Percentiles rank a stretch among this genome's conserved stretches.
These are phyloP conservation scores for Pythium rishiriense DNA, from an alignment of 352 stramenopile genomes.

Conservation along the genomic window DNA sequence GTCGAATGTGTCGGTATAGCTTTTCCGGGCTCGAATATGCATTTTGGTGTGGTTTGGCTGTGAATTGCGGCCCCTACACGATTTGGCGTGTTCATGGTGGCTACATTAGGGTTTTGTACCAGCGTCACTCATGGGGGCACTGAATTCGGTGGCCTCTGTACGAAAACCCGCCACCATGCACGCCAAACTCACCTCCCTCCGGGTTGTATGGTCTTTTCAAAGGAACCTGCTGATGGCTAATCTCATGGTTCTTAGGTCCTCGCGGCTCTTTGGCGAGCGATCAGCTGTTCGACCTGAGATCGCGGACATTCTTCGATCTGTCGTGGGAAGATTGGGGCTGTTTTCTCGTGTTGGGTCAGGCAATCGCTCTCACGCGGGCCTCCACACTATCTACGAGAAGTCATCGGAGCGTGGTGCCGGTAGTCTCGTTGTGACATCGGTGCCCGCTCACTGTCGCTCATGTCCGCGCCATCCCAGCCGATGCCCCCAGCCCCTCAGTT, in stretches of 20 bases:
- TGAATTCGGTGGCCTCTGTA: neutral
- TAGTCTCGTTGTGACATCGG: neutral
- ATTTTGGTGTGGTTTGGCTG: slow-evolving; percentile 24
- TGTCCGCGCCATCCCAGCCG: slow-evolving; percentile 66
- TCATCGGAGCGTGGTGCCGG: neutral
- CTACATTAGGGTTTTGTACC: slow-evolving; percentile 21
- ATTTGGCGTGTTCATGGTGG: slow-evolving; percentile 12
- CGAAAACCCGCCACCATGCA: neutral
- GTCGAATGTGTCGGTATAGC: slow-evolving; percentile 2
- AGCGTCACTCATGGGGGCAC: slow-evolving; percentile 13
- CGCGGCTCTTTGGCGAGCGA: neutral
- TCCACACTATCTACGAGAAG: neutral
- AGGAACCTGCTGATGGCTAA: neutral
- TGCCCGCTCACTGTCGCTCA: slow-evolving; percentile 29
- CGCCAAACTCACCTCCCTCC: neutral
- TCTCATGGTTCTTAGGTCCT: neutral
- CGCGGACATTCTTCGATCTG: slow-evolving; percentile 15
- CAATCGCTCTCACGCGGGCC: neutral
- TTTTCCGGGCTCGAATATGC: slow-evolving; percentile 16
- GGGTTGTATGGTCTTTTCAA: neutral
- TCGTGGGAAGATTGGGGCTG: neutral
- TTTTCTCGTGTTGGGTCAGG: neutral
- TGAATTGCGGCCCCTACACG: slow-evolving; percentile 17
- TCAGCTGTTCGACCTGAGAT: neutral
- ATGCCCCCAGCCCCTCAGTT: slow-evolving; percentile 78